A percentile compares a stretch with the other conserved stretches of the same genome.
Conservation (phyloP, 768 basidiomycete genomes). For the Trametes villosa region DNA sequence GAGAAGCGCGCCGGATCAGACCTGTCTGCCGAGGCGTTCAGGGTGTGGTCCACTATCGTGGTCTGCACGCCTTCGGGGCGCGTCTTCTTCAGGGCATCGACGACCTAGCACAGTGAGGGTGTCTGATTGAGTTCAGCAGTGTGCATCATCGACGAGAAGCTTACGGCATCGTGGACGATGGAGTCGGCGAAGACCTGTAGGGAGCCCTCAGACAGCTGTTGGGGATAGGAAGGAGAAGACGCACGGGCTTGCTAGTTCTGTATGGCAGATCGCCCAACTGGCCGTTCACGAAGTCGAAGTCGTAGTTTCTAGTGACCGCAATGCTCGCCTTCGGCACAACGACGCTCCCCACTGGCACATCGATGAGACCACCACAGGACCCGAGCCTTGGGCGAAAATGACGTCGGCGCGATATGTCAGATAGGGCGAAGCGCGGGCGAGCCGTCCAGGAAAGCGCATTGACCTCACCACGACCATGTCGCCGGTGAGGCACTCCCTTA, state of each 20-base stretch:
- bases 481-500: conserved; percentile 71
- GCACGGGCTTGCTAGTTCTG: conserved; percentile 66
- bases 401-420: conserved; percentile 18
- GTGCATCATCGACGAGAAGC: conserved; percentile 26
- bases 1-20: conserved; percentile 33
- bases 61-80: conserved; percentile 45
- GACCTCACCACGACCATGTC: conserved; percentile 58
- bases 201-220: conserved; percentile 19
- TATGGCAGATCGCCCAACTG: conserved; percentile 56
- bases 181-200: conserved; percentile 63
- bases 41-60: conserved; percentile 45
- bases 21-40: conserved; percentile 88
- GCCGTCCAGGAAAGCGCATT: conserved; percentile 13
- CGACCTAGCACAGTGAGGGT: conserved; percentile 44
- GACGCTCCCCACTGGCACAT: conserved; percentile 76
- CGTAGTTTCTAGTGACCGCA: conserved; percentile 73
- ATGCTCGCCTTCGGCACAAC: conserved; percentile 71
- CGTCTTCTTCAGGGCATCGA: conserved; percentile 46
- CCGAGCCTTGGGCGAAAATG: conserved; percentile 59
- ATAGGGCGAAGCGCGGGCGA: neutral
- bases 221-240: conserved; percentile 24
- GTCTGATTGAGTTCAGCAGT: conserved; percentile 3
- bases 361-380: conserved; percentile 74
- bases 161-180: conserved; percentile 53
- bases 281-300: conserved; percentile 68